Conservation (phyloP, 371 early-diverging fungal species). For the Rhizopus arrhizus region DNA sequence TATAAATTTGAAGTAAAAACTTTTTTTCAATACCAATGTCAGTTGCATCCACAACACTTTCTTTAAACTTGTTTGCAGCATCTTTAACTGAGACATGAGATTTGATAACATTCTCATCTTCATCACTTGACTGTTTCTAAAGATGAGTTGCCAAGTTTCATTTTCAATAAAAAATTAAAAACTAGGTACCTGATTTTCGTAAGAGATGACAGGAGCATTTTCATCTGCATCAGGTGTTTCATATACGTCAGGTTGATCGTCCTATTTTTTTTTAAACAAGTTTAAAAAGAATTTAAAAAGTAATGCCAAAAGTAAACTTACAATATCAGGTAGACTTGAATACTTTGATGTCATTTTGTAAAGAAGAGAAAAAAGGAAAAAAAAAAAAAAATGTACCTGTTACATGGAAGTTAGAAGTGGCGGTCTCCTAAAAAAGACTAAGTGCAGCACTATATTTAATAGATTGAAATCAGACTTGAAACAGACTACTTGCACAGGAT, state of each 20-base stretch:
- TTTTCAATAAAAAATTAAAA: too few species aligned
- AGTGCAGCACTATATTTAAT: too few species aligned
- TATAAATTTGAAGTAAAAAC: background rate
- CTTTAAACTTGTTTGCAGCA: constrained; percentile 61
- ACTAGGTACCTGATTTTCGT: constrained; percentile 58
- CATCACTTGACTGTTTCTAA: constrained; percentile 52
- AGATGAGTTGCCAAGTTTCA: background rate
- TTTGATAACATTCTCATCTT: constrained; percentile 61
- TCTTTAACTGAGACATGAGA: constrained; percentile 60
- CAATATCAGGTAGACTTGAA: constrained; percentile 72
- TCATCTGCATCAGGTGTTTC: constrained; percentile 75
- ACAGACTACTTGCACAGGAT: too few species aligned
- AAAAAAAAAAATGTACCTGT: background rate
- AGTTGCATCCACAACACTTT: constrained; percentile 47
- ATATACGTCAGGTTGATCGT: constrained; percentile 83
- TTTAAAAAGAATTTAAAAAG: background rate
- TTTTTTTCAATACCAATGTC: constrained; percentile 41
- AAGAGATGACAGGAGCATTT: constrained; percentile 47
- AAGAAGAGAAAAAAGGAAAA: background rate
- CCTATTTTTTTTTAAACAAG: constrained; percentile 38
- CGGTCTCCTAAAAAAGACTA: background rate
- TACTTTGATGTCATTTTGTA: constrained; percentile 66
- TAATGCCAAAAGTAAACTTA: constrained; percentile 20
- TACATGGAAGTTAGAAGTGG: background rate
- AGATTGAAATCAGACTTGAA: too few species aligned